phyloP scores from a whole-genome alignment of 129 eudicot genomes.

The Flaveria ramosissima region DNA sequence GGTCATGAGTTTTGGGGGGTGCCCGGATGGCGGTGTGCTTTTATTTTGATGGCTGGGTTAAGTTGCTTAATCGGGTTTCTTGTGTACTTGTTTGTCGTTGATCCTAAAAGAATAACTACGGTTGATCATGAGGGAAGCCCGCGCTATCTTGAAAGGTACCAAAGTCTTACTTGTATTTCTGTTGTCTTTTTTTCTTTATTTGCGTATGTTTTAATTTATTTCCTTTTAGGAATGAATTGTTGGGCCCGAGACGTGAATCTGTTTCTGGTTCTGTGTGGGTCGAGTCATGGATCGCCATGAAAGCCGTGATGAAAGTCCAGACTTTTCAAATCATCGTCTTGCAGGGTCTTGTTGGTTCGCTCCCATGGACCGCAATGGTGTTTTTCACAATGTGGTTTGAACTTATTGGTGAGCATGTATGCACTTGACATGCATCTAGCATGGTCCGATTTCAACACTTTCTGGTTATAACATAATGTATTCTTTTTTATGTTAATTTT shows the following conservation, averaged over 20 bases:
- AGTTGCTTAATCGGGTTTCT: slow-evolving; percentile 72
- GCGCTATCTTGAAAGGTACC: slow-evolving; percentile 52
- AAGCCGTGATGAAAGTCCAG: slow-evolving; percentile 63
- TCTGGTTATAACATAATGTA: background rate
- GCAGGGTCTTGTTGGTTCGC: slow-evolving; percentile 92
- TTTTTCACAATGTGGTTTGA: slow-evolving; percentile 95
- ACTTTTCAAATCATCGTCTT: slow-evolving; percentile 93
- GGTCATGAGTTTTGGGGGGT: slow-evolving; percentile 73
- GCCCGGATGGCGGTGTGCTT: slow-evolving; percentile 96
- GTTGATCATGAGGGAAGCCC: slow-evolving; percentile 27
- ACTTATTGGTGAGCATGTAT: slow-evolving; percentile 78
- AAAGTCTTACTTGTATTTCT: background rate
- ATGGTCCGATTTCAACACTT: background rate
- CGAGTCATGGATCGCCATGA: slow-evolving; percentile 85
- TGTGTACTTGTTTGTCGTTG: slow-evolving; percentile 74
- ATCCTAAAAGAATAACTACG: slow-evolving; percentile 50
- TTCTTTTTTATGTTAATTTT: background rate
- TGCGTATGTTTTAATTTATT: background rate
- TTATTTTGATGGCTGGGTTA: slow-evolving; percentile 66
- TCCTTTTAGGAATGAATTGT: slow-evolving; percentile 53
- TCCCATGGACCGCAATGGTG: slow-evolving; percentile 98
- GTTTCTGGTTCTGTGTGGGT: slow-evolving; percentile 62
- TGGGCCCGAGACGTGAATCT: slow-evolving; percentile 40
- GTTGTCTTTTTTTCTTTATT: background rate
- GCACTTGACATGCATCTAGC: background rate